Evolutionary conservation across 2,329 filamentous ascomycete species (phyloP), one percentile per base, ranked within the genome.

Genomic region (Nakataea oryzae): DNA sequence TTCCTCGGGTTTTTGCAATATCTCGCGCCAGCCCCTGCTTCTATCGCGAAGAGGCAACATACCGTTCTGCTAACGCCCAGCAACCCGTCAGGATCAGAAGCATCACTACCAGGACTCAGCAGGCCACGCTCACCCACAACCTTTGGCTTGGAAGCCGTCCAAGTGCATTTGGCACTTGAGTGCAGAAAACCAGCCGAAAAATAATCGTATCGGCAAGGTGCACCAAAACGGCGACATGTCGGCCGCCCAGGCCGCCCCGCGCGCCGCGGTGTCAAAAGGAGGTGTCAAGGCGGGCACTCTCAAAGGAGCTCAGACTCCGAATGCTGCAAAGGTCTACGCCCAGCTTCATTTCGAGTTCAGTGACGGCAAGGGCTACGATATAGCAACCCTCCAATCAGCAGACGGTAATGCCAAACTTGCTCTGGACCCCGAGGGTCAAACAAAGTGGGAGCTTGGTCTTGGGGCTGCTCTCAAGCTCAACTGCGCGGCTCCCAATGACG

Each of bases 261-360:
- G 29, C 17, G 24, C 57, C 29, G 34, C 58, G 24, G n/a, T 12
- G 34, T n/a, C 28, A 14, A 59, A 26, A 28, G 27, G 41, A 0
- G 50, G 27, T 11, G 58, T 26, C 11, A 59, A 50, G 24, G 13
- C 58, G 24, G 50, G 13, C 58, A 28, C 27, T 5, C 32, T 13
- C 5, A 59, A 50, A 34, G 58, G 26, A 47, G 32, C 34, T 6
- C 41, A 50, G 41, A 50, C 21, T n/a, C 41, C 21, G 41, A 50
- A n/a, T 7, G 21, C 41, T n/a, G 5, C 57, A 26, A 60, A 60
- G 27, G 27, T 54, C 24, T 60, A 60, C 54, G 29, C 59, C 29
- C 34, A 60, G 28, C 47, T 60, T 11, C 28, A 54, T 13, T 60
- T 60, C 59, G 59, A 60, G n/a, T 60, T 54, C 50, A 60, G 59